These are phyloP conservation scores for Naganishia kalamii DNA, from an alignment of 768 basidiomycete genomes.

Conservation along the genomic window DNA sequence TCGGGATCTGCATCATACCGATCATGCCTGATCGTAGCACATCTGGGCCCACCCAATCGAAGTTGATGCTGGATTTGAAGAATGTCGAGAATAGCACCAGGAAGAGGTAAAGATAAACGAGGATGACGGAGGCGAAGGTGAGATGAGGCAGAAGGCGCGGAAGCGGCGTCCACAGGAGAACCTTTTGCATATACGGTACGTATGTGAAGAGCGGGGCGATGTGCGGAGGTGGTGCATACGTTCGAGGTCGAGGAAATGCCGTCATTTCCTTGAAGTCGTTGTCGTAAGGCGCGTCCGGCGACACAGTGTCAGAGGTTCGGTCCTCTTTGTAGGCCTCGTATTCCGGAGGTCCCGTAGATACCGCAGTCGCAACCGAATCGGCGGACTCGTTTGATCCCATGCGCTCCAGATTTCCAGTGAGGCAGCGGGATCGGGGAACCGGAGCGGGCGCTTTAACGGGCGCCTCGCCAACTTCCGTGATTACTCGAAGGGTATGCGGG, in stretches of 20 bases:
- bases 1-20: constrained; percentile 37
- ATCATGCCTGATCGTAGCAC: constrained; percentile 36
- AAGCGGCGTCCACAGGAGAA: constrained; percentile 31
- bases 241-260: background rate
- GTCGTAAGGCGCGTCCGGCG: background rate
- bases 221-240: constrained; percentile 7
- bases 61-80: constrained; percentile 26
- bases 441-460: background rate
- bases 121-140: constrained; percentile 28
- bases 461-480: background rate
- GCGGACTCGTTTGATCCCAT: background rate
- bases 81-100: constrained; percentile 32
- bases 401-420: background rate
- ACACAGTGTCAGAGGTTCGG: background rate
- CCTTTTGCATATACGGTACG: background rate
- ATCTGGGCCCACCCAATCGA: constrained; percentile 32
- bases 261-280: background rate
- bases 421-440: background rate
- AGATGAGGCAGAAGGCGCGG: constrained; percentile 31
- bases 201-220: background rate
- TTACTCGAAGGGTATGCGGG: background rate
- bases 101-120: constrained; percentile 31
- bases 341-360: background rate
- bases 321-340: background rate
- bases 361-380: background rate